Percentiles rank a stretch among this genome's conserved stretches.
Conservation (phyloP, 1,284 basidiomycete species). For the Heterobasidion parviporum region DNA sequence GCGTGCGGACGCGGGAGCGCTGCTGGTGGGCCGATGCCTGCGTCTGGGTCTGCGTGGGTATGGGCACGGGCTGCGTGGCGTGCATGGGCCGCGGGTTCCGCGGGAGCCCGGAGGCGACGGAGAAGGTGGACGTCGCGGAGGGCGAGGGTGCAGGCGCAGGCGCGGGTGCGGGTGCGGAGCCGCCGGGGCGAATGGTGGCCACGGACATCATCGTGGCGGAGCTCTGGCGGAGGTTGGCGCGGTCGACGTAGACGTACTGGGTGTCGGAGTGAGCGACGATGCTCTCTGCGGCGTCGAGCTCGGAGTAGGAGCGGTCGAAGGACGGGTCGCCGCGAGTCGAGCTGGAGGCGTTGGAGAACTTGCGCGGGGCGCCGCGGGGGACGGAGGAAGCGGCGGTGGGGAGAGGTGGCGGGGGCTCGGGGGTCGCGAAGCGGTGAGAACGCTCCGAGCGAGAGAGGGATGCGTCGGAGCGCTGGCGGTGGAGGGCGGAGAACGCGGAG, state of each 20-base stretch:
- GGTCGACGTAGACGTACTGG: conserved; percentile 11
- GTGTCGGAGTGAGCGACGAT: conserved; percentile 6
- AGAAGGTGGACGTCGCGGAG: background rate
- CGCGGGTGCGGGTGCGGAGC: background rate
- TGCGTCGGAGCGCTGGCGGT: conserved; percentile 25
- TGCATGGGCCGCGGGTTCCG: background rate
- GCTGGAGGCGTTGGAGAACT: background rate
- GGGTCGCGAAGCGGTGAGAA: conserved; percentile 3
- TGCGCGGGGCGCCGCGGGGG: background rate
- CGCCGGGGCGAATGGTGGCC: background rate
- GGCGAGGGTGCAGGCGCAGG: background rate
- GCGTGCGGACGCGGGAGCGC: background rate
- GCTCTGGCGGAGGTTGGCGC: background rate
- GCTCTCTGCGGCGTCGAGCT: conserved; percentile 2
- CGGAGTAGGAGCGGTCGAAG: background rate
- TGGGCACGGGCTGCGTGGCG: background rate
- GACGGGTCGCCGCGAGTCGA: background rate
- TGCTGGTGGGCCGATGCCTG: background rate
- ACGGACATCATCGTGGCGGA: background rate
- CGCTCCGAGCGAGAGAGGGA: conserved; percentile 10
- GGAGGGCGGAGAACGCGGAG: conserved; percentile 33
- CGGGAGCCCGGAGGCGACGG: background rate
- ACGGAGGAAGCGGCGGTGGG: conserved; percentile 4
- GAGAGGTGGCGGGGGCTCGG: conserved; percentile 1
- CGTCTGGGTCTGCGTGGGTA: background rate